phyloP scores from a whole-genome alignment of 495 filamentous ascomycete species.

The Neurospora tetraspora region DNA sequence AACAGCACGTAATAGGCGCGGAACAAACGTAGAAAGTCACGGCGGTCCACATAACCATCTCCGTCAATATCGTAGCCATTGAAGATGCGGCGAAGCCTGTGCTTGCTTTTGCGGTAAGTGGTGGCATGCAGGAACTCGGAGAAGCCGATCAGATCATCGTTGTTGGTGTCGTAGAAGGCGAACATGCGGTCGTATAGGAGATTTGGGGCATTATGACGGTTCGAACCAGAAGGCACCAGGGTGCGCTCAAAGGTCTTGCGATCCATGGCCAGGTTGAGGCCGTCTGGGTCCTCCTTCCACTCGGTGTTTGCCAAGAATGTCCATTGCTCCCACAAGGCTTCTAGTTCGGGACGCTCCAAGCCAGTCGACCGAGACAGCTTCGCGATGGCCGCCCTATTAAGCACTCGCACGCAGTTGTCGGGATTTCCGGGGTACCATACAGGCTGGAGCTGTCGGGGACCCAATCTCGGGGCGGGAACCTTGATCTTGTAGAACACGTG shows the following conservation, averaged over 20 bases:
- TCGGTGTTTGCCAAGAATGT: slow-evolving; percentile 79
- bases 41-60: slow-evolving; percentile 78
- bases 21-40: slow-evolving; percentile 89
- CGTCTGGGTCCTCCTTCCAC: slow-evolving; percentile 73
- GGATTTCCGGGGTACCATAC: slow-evolving; percentile 91
- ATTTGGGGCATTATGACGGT: slow-evolving; percentile 67
- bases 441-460: slow-evolving; percentile 53
- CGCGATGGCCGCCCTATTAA: slow-evolving; percentile 52
- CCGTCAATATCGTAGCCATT: slow-evolving; percentile 83
- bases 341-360: slow-evolving; percentile 73
- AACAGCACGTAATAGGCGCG: slow-evolving; percentile 79
- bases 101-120: slow-evolving; percentile 69
- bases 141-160: slow-evolving; percentile 85
- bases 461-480: slow-evolving; percentile 36
- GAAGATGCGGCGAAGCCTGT: slow-evolving; percentile 68
- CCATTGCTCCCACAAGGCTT: slow-evolving; percentile 95
- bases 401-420: slow-evolving; percentile 43
- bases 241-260: slow-evolving; percentile 83
- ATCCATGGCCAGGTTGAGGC: slow-evolving; percentile 74
- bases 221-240: slow-evolving; percentile 72
- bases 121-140: slow-evolving; percentile 80
- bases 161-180: slow-evolving; percentile 86
- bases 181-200: slow-evolving; percentile 94
- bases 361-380: slow-evolving; percentile 60
- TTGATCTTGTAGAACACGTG: slow-evolving; percentile 89